A percentile compares a stretch with the other conserved stretches of the same genome.
phyloP scores from a whole-genome alignment of 1,284 basidiomycete genomes.

The Malassezia pachydermatis region DNA sequence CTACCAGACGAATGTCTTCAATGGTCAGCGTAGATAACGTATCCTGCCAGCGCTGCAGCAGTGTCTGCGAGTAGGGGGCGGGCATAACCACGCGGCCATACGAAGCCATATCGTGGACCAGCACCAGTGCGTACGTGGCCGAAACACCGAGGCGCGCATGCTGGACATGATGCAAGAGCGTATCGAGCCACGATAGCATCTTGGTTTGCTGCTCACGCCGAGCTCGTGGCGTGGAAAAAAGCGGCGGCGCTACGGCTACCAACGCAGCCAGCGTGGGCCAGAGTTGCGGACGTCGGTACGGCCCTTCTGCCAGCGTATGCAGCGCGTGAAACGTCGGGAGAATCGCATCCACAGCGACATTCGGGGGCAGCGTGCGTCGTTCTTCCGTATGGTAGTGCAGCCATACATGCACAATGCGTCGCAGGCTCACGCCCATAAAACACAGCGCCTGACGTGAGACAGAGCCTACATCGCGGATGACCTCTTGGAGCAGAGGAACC shows the following conservation, averaged over 20 bases:
- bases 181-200: neutral
- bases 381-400: conserved; percentile 1
- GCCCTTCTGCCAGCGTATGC: neutral
- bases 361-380: neutral
- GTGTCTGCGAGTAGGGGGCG: neutral
- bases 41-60: neutral
- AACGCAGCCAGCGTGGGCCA: conserved; percentile 12
- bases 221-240: neutral
- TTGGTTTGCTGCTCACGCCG: conserved; percentile 5
- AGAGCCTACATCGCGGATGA: neutral
- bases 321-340: conserved; percentile 4
- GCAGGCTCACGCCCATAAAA: neutral
- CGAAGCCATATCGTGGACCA: neutral
- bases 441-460: neutral
- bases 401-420: conserved; percentile 4
- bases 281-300: conserved; percentile 1
- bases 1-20: neutral
- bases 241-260: neutral
- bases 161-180: conserved; percentile 1
- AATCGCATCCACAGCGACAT: neutral
- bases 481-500: neutral
- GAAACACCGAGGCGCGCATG: neutral
- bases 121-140: neutral
- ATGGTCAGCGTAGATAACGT: no score
- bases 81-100: neutral